Conservation (phyloP, 2,329 filamentous ascomycete species). For the Aspergillus sp. region DNA sequence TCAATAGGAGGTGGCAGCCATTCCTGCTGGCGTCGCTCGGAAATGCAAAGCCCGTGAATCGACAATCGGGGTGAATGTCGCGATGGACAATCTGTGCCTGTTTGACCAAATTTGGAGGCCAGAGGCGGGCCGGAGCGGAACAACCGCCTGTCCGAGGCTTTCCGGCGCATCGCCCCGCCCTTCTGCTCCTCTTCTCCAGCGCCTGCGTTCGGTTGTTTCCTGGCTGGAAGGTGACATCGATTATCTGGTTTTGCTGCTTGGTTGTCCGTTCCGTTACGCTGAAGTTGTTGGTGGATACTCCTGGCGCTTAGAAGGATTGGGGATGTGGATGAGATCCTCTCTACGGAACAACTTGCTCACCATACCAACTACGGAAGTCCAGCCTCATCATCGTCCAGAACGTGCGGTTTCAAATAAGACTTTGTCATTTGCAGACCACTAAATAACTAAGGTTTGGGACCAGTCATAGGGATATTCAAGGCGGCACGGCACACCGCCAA, state of each 20-base stretch:
- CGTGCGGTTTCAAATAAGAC: not conserved
- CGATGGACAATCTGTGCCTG: conserved; percentile 8
- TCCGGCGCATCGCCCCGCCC: not conserved
- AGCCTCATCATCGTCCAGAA: not conserved
- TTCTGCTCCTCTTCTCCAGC: not conserved
- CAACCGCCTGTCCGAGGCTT: conserved; percentile 11
- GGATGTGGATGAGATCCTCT: too few relatives aligned
- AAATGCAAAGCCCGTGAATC: conserved; percentile 69
- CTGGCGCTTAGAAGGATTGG: too few relatives aligned
- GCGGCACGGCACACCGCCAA: not conserved
- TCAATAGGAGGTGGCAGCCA: conserved; percentile 16
- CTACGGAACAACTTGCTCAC: too few relatives aligned
- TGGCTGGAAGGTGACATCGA: too few relatives aligned
- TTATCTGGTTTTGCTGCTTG: too few relatives aligned
- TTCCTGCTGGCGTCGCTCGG: conserved; percentile 56
- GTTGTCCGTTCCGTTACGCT: too few relatives aligned
- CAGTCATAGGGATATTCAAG: not conserved
- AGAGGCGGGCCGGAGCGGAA: conserved; percentile 23
- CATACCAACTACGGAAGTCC: not conserved
- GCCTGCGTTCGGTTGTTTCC: too few relatives aligned
- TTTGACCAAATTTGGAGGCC: conserved; percentile 20
- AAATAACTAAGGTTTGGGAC: not conserved
- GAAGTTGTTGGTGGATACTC: too few relatives aligned
- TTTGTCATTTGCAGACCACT: not conserved
- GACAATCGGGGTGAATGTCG: conserved; percentile 1